These are phyloP conservation scores for Fusarium continuum DNA, from an alignment of 2,329 filamentous ascomycete species.

Conservation along the genomic window DNA sequence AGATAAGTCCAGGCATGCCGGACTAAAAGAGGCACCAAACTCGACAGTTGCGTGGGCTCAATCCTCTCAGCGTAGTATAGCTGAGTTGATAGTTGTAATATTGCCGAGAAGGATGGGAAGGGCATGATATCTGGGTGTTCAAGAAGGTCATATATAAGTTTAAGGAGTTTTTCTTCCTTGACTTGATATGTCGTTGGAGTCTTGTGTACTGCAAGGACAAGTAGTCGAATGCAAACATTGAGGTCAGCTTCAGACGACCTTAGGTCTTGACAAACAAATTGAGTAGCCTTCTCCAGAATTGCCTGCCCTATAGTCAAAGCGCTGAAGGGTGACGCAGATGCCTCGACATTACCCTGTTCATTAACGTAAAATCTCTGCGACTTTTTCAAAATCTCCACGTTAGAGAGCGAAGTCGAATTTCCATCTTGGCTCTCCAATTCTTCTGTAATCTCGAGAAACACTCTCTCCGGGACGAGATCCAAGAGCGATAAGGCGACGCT, in stretches of 20 bases:
- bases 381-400: slow-evolving; percentile 64
- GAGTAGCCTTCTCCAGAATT: slow-evolving; percentile 68
- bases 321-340: slow-evolving; percentile 66
- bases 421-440: slow-evolving; percentile 7
- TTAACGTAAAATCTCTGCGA: slow-evolving; percentile 74
- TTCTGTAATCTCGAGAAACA: slow-evolving; percentile 56
- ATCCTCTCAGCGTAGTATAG: slow-evolving; percentile 65
- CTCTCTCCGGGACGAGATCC: slow-evolving; percentile 71
- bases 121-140: slow-evolving; percentile 50
- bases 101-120: slow-evolving; percentile 67
- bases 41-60: slow-evolving; percentile 61
- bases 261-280: slow-evolving; percentile 59
- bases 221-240: slow-evolving; percentile 66
- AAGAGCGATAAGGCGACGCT: slow-evolving; percentile 65
- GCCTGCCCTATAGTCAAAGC: slow-evolving; percentile 66
- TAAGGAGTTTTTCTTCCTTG: slow-evolving; percentile 59
- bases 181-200: slow-evolving; percentile 54
- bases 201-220: slow-evolving; percentile 67
- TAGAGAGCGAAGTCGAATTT: slow-evolving; percentile 31
- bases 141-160: slow-evolving; percentile 61
- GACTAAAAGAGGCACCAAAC: slow-evolving; percentile 74
- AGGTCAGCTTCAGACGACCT: slow-evolving; percentile 57
- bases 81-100: slow-evolving; percentile 66
- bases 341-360: slow-evolving; percentile 75
- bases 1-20: slow-evolving; percentile 81